Conservation (phyloP, 371 early-diverging fungal species). For the Coemansia sp. region DNA sequence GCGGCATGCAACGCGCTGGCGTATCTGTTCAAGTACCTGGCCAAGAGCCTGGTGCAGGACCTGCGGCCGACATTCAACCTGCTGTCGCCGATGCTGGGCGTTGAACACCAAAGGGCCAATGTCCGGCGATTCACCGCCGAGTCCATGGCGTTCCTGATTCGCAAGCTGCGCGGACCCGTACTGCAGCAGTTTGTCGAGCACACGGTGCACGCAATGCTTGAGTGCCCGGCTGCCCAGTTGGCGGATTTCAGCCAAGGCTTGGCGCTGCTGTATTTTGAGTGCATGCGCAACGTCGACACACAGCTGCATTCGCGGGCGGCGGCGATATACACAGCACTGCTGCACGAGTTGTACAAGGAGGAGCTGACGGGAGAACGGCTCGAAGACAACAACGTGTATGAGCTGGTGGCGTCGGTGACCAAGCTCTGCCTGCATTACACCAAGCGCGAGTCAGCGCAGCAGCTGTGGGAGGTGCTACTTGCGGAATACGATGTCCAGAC, state of each 20-base stretch:
- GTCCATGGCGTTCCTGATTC: slow-evolving; percentile 84
- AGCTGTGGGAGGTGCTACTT: slow-evolving; percentile 35
- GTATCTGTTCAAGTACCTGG: slow-evolving; percentile 86
- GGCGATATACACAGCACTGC: slow-evolving; percentile 55
- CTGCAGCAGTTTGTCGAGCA: slow-evolving; percentile 58
- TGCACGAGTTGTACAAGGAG: slow-evolving; percentile 53
- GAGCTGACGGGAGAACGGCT: slow-evolving; percentile 31
- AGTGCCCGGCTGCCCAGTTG: slow-evolving; percentile 55
- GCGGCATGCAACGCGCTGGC: slow-evolving; percentile 85
- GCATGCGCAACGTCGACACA: slow-evolving; percentile 57
- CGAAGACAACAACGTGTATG: slow-evolving; percentile 29
- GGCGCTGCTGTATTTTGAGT: slow-evolving; percentile 76
- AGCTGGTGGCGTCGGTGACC: slow-evolving; percentile 24
- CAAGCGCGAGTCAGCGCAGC: slow-evolving; percentile 25
- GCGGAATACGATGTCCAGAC: slow-evolving; percentile 23
- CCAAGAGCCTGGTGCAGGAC: slow-evolving; percentile 66
- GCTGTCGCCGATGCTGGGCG: slow-evolving; percentile 69
- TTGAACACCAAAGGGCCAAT: slow-evolving; percentile 66
- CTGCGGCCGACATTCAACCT: slow-evolving; percentile 71
- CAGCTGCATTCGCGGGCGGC: slow-evolving; percentile 62
- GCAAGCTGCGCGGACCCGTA: slow-evolving; percentile 67
- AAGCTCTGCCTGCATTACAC: slow-evolving; percentile 27
- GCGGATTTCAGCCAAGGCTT: slow-evolving; percentile 71
- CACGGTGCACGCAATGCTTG: slow-evolving; percentile 48
- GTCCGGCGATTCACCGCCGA: slow-evolving; percentile 90